Evolutionary conservation across 768 basidiomycete species (phyloP), one percentile per base, ranked within the genome.

Genomic region (Epithele typhae): DNA sequence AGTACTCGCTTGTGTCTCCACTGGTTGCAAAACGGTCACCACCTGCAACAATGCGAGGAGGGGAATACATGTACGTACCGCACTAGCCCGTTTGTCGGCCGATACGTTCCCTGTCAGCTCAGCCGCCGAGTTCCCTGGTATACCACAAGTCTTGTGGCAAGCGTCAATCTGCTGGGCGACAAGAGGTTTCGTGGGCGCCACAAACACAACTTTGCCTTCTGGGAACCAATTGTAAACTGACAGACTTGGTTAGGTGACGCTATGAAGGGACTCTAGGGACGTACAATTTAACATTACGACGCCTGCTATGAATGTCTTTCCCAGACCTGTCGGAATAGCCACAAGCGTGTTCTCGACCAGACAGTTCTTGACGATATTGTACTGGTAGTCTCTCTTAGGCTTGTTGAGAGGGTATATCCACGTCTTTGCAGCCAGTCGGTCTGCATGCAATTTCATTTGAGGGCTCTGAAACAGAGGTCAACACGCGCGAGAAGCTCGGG

Each of bases 241-340:
- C 37, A 18, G 24, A 56, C 38, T 52, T 24, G 33, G 45, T 36
- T 18, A 32, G 6, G 21, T 30, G 23, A 47, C 22, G 19, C 15
- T 7, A 7, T 7, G 14, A 14, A 30, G 27, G 27, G 27, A 30
- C 8, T 7, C 19, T 42, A n/a, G 23, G 15, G 33, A 59, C 77
- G 58, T 57, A 92, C 92, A 95, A 59, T 94, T 95, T 23, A 94
- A 68, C 95, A 99, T 97, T 18, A 99, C 78, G 2, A 91, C 92
- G 1, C 95, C 93, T 3, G 96, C 96, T 49, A 99, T 87, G 59
- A 99, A 98, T 0, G 96, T 99, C 69, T 99, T 99, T 14, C 96
- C 96, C 11, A 98, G 70, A 37, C 96, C 96, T 0, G 96, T 99
- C 2, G 96, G 96, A 12, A 99, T 69, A 0, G 93, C 87, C 23